phyloP scores from a whole-genome alignment of 441 rosid species.

The Manihot esculenta region DNA sequence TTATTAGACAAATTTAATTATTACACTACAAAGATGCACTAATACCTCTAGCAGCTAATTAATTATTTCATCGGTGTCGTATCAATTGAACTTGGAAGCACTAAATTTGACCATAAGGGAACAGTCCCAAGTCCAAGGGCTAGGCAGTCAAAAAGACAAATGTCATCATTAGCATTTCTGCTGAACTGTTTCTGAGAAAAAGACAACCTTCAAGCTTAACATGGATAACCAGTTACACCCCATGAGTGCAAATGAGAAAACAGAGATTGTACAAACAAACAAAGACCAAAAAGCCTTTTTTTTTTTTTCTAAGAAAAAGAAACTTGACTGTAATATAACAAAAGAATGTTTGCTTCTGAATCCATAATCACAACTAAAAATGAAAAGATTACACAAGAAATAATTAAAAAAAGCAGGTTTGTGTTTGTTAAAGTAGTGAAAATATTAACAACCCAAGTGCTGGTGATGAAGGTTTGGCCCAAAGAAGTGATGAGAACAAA shows the following conservation, averaged over 20 bases:
- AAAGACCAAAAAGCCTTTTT: too few relatives aligned
- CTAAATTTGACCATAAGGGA: not conserved
- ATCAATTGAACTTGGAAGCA: too few relatives aligned
- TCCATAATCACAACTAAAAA: not conserved
- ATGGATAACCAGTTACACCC: not conserved
- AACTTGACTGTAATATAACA: not conserved
- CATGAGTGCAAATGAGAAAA: not conserved
- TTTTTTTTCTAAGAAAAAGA: too few relatives aligned
- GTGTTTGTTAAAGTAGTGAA: not conserved
- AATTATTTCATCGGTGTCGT: too few relatives aligned
- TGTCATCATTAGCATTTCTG: not conserved
- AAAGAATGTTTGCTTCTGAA: conserved; percentile 4
- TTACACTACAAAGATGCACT: too few relatives aligned
- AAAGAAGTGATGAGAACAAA: too few relatives aligned
- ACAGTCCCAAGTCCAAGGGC: not conserved
- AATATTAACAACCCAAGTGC: not conserved
- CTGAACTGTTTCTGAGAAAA: not conserved
- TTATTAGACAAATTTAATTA: not conserved
- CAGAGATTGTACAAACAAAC: too few relatives aligned
- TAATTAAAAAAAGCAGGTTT: not conserved
- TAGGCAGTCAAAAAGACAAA: not conserved
- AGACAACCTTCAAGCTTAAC: not conserved
- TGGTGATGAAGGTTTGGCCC: not conserved
- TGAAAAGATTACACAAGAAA: too few relatives aligned
- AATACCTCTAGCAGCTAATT: too few relatives aligned